Conservation (phyloP, 345 rosid species). For the Populus alba region DNA sequence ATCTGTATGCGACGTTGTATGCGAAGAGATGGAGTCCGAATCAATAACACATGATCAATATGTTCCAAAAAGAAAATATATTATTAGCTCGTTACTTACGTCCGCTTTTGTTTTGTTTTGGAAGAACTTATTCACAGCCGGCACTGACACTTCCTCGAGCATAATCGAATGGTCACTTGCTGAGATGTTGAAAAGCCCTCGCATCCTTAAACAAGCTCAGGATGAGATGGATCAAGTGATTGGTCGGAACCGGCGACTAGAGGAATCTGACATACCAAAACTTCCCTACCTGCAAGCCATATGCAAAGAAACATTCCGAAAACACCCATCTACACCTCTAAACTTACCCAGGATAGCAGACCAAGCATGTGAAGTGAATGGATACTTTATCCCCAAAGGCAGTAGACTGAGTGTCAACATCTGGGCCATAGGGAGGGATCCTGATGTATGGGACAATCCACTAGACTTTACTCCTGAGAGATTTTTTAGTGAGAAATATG, state of each 20-base stretch:
- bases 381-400: slow-evolving; percentile 45
- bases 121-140: slow-evolving; percentile 59
- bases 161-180: slow-evolving; percentile 55
- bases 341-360: slow-evolving; percentile 43
- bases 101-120: neutral
- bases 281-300: slow-evolving; percentile 53
- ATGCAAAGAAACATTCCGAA: slow-evolving; percentile 53
- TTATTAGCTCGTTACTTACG: no score
- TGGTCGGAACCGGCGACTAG: slow-evolving; percentile 44
- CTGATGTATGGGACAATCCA: slow-evolving; percentile 50
- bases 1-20: no score
- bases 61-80: no score
- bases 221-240: slow-evolving; percentile 63
- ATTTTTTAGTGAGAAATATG: slow-evolving; percentile 28
- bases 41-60: no score
- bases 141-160: slow-evolving; percentile 65
- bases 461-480: slow-evolving; percentile 43
- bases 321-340: slow-evolving; percentile 58
- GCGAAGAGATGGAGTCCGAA: no score
- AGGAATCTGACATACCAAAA: slow-evolving; percentile 49
- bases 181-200: slow-evolving; percentile 45
- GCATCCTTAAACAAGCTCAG: slow-evolving; percentile 42
- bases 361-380: slow-evolving; percentile 43
- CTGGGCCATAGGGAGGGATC: slow-evolving; percentile 69
- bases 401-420: slow-evolving; percentile 48